Conservation (phyloP, 2,329 filamentous ascomycete species). For the Verticillium klebahnii region DNA sequence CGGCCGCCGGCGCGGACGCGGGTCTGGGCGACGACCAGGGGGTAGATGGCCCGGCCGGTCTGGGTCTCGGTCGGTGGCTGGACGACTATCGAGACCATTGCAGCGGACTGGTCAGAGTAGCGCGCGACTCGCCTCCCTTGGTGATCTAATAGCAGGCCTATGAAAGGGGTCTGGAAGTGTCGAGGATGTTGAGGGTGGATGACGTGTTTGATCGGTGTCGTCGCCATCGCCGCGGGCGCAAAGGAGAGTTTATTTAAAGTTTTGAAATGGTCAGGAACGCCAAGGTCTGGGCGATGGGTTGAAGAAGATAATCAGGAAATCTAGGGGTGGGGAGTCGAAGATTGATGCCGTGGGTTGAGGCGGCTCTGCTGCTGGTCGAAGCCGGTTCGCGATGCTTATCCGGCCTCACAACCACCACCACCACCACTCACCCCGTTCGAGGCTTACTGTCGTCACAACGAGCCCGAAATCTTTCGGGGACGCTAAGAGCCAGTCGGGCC, state of each 20-base stretch:
- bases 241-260: neutral
- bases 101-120: neutral
- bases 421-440: neutral
- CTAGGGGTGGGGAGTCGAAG: neutral
- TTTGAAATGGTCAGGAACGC: neutral
- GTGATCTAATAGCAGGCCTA: neutral
- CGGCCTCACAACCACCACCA: neutral
- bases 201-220: neutral
- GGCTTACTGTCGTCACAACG: neutral
- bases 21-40: slow-evolving; percentile 17
- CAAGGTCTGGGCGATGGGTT: neutral
- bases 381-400: neutral
- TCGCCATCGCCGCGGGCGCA: neutral
- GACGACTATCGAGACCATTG: neutral
- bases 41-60: slow-evolving; percentile 13
- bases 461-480: neutral
- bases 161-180: neutral
- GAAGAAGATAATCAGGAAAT: neutral
- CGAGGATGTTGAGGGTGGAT: neutral
- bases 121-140: neutral
- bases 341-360: neutral
- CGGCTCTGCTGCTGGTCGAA: neutral
- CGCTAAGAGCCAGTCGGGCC: neutral
- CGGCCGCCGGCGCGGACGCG: slow-evolving; percentile 3
- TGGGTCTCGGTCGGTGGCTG: neutral